Conservation (phyloP, 768 basidiomycete species). For the Cystobasidiopsis lactophilus region DNA sequence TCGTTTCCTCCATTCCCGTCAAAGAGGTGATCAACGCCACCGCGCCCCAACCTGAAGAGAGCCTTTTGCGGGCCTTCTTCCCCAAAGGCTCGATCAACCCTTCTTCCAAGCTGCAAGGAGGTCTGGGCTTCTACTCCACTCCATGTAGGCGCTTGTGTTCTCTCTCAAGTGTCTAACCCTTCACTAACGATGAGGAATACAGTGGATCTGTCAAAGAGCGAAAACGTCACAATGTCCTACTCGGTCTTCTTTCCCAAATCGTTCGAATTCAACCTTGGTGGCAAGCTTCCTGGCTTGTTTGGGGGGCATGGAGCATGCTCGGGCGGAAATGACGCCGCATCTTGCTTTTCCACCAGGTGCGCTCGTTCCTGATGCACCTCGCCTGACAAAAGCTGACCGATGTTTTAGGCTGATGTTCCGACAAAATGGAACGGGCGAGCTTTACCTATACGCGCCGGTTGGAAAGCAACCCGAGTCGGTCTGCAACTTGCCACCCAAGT, state of each 20-base stretch:
- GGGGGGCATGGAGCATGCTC: constrained; percentile 18
- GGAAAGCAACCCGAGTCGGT: constrained; percentile 16
- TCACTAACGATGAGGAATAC: neutral
- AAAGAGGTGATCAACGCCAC: neutral
- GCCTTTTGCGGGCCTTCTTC: constrained; percentile 15
- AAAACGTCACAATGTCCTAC: constrained; percentile 19
- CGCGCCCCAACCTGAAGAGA: neutral
- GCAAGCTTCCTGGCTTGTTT: constrained; percentile 18
- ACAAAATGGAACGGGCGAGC: constrained; percentile 17
- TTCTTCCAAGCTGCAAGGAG: constrained; percentile 7
- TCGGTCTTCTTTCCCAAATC: constrained; percentile 19
- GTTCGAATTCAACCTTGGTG: constrained; percentile 20
- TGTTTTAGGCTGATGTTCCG: constrained; percentile 22
- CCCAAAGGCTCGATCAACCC: constrained; percentile 15
- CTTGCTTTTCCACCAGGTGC: constrained; percentile 19
- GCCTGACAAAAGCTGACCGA: no score
- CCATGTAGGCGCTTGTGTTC: constrained; percentile 6
- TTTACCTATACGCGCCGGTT: constrained; percentile 20
- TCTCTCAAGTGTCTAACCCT: neutral
- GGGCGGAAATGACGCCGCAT: constrained; percentile 14
- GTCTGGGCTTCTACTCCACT: constrained; percentile 16
- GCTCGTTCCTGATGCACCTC: no score
- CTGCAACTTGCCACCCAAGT: constrained; percentile 12
- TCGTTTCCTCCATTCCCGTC: neutral
- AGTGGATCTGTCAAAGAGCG: constrained; percentile 9